Evolutionary conservation across 2,329 filamentous ascomycete genomes (phyloP), one percentile per base, ranked within the genome.

Genomic region (Onygena corvina): DNA sequence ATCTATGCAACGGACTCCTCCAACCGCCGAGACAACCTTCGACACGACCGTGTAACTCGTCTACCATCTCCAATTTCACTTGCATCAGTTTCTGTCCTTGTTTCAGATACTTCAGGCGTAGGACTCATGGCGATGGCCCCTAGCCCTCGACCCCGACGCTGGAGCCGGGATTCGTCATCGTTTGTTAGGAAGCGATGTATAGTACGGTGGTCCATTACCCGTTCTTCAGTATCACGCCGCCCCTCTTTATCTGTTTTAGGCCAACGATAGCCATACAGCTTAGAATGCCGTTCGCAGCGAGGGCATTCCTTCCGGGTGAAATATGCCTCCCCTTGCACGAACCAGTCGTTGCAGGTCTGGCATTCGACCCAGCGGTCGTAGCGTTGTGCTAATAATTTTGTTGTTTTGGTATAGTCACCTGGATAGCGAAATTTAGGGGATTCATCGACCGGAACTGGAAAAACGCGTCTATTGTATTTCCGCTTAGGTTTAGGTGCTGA

Each of bases 251-350:
- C 84, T 0, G 92, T 96, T 71, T 98, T 95, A 4, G 92, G 92
- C 92, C 92, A 98, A 50, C 84, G 75, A 61, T 85, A 95, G 0
- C 93, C 93, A 63, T 96, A 98, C 0, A 98, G 71, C 69, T 94
- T 96, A 12, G 86, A 93, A 62, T 98, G 92, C 0, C 92, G 79
- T 68, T 98, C 92, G 65, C 92, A 98, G 4, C 92, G 80, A 3
- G 87, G 89, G 63, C 92, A 98, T 12, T 86, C 83, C 45, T 84
- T 81, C 47, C 83, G 80, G 1, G 89, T 95, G 56, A 82, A 83
- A 64, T 94, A 95, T 0, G 86, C 87, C 55, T 96, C 84, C 34
- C 80, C 76, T 64, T 96, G 90, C 4, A 96, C 83, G 62, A 96
- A 98, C 52, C 82, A 79, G 1, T 76, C 76, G 46, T 79, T 77